Evolutionary conservation across 805 yeast genomes (phyloP), one percentile per base, ranked within the genome.

Genomic region (Starmerella asiatica): DNA sequence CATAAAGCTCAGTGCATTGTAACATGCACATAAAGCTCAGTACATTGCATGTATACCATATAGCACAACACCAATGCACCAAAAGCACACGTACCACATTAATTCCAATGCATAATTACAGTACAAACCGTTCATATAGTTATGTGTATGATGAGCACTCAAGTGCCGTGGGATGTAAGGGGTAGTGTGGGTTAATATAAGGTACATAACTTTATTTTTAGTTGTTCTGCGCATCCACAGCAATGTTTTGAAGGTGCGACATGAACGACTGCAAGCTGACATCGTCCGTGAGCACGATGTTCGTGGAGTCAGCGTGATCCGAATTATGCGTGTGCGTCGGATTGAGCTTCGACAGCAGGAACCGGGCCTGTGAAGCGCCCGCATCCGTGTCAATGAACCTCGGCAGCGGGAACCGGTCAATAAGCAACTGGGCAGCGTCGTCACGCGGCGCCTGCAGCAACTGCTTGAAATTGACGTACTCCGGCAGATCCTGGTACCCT

Each of bases 361-460:
- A 91, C 64, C 99, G 77, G 2, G 97, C 96, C 64, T 91, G 99
- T 14, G 96, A 86, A 40, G 95, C 96, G 54, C 98, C 97, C 53
- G 88, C 96, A 58, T 88, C 96, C 44, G 95, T 84, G 54, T 88
- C 94, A 52, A 91, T 86, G 57, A 88, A 91, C 63, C 98, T 75
- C 35, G 99, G 99, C 56, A 91, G 69, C 53, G 99, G 99, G 75
- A 84, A 88, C 57, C 99, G 73, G 57, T 91, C 97, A 29, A 80
- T 74, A 54, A 91, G 73, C 48, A 93, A 68, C 52, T 79, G 84
- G 5, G 94, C 88, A 18, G 97, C 97, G 61, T 91, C 99, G 39
- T 71, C 70, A 55, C 83, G 77, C 34, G 98, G 95, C 48, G 78
- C 86, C 44, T 83, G 88, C 53, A 91, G 73, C 60, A 91, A 71